Base-by-base conservation (phyloP, 345 rosid species). In the Anastatica hierochuntica region DNA sequence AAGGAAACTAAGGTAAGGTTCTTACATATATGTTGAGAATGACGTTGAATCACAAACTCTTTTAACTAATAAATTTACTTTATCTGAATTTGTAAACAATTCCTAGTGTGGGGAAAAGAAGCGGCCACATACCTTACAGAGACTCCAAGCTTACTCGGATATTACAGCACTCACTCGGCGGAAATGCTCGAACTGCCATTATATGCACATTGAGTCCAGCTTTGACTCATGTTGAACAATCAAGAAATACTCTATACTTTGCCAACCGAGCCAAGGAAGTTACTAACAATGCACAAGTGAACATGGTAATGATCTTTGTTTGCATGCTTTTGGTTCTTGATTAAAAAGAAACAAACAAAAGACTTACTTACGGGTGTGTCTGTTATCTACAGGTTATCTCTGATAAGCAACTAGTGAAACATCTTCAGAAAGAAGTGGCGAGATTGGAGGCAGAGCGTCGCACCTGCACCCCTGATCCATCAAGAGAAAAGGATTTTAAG, bases 201-300 rank as follows among this genome's bases (percentile, higher is more conserved):
- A 88, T 94, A 26, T 94, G 97, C 63, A 94, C 97, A 58, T 44
- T 94, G 62, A 88, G 99, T 78, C 99, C 99, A 50, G 96, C 99
- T 21, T 41, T 69, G 38, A 69, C 79, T 71, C 97, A 94, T 69
- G 78, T 77, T 56, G 99, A 94, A 59, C 99, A 94, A 70, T 94
- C 99, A 58, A 90, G 97, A 64, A 94, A 88, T 58, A 88, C 97
- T 55, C 96, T 94, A 10, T 77, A 68, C 72, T 94, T 94, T 18
- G 99, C 99, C 29, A 94, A 96, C 51, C 63, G 97, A 68, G 99
- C 99, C 6, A 94, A 94, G 81, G 99, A 94, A 83, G 99, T 94
- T 59, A 94, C 99, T 13, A 88, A 94, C 69, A 94, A 83, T 75
- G 99, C 99, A 40, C 89, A 82, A 11, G 99, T 94, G 41, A 94